These are phyloP conservation scores for Saccharomycopsis oosterbeekiorum DNA, from an alignment of 805 yeast species.

Conservation along the genomic window DNA sequence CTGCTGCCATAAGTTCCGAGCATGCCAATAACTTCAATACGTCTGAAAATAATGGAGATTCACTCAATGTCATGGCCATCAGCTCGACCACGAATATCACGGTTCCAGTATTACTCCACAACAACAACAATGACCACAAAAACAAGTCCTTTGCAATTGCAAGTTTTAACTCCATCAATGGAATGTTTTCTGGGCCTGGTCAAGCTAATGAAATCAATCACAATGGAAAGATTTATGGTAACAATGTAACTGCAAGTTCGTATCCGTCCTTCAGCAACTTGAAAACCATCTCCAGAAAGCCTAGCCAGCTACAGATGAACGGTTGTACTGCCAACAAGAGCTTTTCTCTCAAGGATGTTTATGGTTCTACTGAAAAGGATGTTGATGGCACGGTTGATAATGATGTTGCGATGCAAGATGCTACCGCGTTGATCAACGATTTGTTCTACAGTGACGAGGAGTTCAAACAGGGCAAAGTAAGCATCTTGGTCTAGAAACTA, in stretches of 20 bases:
- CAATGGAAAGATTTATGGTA: not conserved
- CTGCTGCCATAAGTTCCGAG: not conserved
- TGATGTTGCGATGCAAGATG: not conserved
- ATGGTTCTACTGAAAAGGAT: not conserved
- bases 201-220: not conserved
- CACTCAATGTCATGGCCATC: not conserved
- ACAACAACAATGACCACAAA: too few relatives aligned
- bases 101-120: not conserved
- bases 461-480: constrained; percentile 1
- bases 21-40: not conserved
- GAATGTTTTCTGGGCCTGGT: not conserved
- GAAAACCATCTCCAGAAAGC: not conserved
- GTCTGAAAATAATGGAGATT: not conserved
- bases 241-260: not conserved
- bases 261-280: not conserved
- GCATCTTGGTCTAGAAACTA: not conserved
- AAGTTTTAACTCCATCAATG: not conserved
- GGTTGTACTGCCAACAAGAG: not conserved
- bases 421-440: constrained; percentile 2
- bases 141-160: not conserved
- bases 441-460: constrained; percentile 1
- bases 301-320: not conserved
- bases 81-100: not conserved
- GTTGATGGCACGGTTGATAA: not conserved
- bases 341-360: too few relatives aligned